Conservation (phyloP, 139 green algal genomes). For the Tetraselmis chui region DNA sequence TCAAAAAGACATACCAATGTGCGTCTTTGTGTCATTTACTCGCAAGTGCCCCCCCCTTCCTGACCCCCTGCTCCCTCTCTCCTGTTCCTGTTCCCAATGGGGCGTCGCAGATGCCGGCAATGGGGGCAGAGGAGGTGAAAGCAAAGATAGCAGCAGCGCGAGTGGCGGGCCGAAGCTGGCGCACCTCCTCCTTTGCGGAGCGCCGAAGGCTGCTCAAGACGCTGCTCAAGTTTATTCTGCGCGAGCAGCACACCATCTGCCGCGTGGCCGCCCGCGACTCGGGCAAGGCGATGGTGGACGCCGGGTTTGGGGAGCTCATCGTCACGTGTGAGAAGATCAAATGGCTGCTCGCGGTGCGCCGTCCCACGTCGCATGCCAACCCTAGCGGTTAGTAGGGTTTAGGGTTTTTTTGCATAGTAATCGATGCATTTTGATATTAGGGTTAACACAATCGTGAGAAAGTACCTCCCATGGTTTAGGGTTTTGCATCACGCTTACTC, state of each 20-base stretch:
- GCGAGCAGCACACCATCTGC: conserved; percentile 88
- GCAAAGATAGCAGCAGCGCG: conserved; percentile 2
- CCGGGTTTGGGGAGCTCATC: conserved; percentile 89
- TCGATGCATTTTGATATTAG: no score
- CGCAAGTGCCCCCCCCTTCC: no score
- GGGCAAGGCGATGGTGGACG: conserved; percentile 92
- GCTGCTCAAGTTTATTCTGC: conserved; percentile 84
- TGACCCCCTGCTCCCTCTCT: no score
- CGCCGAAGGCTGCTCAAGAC: conserved; percentile 66
- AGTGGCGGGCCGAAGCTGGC: conserved; percentile 48
- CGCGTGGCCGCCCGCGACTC: conserved; percentile 83
- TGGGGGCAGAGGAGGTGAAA: conserved; percentile 41
- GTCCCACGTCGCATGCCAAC: neutral
- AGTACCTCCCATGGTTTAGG: no score
- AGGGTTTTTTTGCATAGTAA: no score
- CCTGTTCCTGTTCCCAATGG: no score
- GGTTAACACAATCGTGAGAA: no score
- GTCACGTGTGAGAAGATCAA: conserved; percentile 95
- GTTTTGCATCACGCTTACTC: no score
- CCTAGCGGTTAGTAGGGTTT: no score
- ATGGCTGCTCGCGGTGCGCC: conserved; percentile 68
- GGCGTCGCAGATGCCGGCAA: conserved; percentile 54
- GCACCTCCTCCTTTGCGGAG: conserved; percentile 63
- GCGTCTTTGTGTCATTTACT: no score
- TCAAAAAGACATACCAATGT: no score